A percentile compares a stretch with the other conserved stretches of the same genome.
These are phyloP conservation scores for Metschnikowia similis DNA, from an alignment of 805 yeast species.

Conservation along the genomic window DNA sequence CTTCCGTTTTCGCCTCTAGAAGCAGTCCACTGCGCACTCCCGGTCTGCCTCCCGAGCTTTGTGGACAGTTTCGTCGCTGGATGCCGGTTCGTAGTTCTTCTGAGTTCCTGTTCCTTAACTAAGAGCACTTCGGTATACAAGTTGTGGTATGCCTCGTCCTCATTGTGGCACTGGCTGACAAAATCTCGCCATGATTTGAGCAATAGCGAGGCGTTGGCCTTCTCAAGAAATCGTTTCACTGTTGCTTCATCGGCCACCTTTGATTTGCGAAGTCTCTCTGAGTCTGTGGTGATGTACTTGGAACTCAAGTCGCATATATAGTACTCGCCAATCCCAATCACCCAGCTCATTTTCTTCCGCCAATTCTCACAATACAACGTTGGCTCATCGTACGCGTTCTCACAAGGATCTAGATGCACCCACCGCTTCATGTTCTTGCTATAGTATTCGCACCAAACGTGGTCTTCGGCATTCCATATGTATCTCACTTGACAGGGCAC, in stretches of 20 bases:
- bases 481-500: conserved; percentile 47
- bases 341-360: conserved; percentile 93
- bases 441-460: conserved; percentile 93
- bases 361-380: conserved; percentile 73
- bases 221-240: conserved; percentile 4
- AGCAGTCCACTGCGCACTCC: conserved; percentile 71
- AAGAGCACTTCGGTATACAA: conserved; percentile 14
- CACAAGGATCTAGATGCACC: conserved; percentile 90
- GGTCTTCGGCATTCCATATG: conserved; percentile 88
- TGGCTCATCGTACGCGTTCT: conserved; percentile 80
- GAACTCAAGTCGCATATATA: conserved; percentile 67
- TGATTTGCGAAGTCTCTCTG: conserved; percentile 21
- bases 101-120: conserved; percentile 12
- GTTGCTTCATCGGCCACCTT: conserved; percentile 9
- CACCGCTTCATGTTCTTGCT: conserved; percentile 59
- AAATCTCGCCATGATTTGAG: conserved; percentile 8
- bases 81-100: conserved; percentile 2
- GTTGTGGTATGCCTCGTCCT: conserved; percentile 3
- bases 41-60: conserved; percentile 64
- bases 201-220: conserved; percentile 10
- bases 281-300: conserved; percentile 53
- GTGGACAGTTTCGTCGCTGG: conserved; percentile 22
- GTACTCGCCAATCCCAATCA: conserved; percentile 59
- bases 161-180: not conserved
- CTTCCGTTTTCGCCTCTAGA: conserved; percentile 59